A percentile compares a stretch with the other conserved stretches of the same genome.
Conservation (phyloP, 75 land plant genomes). For the Pinus tabuliformis region DNA sequence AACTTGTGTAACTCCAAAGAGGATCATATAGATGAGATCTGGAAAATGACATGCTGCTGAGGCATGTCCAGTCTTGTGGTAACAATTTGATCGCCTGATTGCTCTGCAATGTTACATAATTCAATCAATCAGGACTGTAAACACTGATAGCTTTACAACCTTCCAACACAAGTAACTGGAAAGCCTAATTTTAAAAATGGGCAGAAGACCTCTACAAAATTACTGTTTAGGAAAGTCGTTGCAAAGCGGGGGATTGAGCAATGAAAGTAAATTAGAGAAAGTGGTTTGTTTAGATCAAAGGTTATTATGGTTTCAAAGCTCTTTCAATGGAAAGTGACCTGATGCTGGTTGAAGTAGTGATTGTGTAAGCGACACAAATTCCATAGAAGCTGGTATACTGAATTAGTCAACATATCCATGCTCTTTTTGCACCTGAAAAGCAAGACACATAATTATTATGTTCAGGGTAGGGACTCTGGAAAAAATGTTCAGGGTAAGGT, state of each 20-base stretch:
- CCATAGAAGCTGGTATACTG: slow-evolving; percentile 39
- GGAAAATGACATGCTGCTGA: slow-evolving; percentile 6
- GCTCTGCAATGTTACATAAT: slow-evolving; percentile 13
- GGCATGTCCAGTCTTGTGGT: slow-evolving; percentile 12
- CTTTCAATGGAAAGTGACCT: slow-evolving; percentile 12
- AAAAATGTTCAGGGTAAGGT: too few species aligned
- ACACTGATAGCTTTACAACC: background rate
- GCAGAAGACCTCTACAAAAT: background rate
- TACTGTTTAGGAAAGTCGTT: background rate
- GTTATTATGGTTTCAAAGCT: background rate
- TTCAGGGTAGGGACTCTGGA: too few species aligned
- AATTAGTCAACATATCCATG: slow-evolving; percentile 48
- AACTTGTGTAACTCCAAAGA: too few species aligned
- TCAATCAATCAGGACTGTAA: background rate
- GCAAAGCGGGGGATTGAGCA: background rate
- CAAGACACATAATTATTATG: background rate
- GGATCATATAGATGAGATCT: background rate
- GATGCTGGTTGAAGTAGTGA: slow-evolving; percentile 49
- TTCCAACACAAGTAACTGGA: background rate
- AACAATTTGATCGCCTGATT: slow-evolving; percentile 18
- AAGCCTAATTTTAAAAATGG: background rate
- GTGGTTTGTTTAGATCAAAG: background rate
- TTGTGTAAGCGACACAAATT: slow-evolving; percentile 47
- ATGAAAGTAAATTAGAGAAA: background rate
- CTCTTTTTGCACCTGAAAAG: slow-evolving; percentile 41